These are phyloP conservation scores for Tolypocladium tropicale DNA, from an alignment of 2,329 filamentous ascomycete species.

Conservation along the genomic window DNA sequence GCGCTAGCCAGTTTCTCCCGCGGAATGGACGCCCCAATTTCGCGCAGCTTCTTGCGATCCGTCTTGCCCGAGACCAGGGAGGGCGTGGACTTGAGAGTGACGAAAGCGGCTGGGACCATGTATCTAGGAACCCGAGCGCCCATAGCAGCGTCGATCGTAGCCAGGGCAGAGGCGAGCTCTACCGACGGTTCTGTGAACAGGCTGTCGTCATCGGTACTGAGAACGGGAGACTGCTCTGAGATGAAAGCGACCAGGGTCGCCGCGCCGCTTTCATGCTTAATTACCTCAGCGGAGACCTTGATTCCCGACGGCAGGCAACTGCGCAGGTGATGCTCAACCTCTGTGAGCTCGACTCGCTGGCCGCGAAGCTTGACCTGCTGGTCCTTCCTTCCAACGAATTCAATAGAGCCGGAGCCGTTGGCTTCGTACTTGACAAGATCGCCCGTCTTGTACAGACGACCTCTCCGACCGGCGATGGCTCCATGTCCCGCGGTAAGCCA, in stretches of 20 bases:
- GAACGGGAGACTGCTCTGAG: constrained; percentile 13
- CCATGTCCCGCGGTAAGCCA: constrained; percentile 36
- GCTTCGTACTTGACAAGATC: constrained; percentile 45
- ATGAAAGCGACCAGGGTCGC: constrained; percentile 37
- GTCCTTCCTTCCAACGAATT: constrained; percentile 54
- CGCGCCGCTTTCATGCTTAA: constrained; percentile 32
- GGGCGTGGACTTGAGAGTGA: constrained; percentile 34
- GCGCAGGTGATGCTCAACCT: constrained; percentile 39
- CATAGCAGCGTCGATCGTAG: constrained; percentile 19
- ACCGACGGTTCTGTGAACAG: constrained; percentile 19
- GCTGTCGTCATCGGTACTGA: constrained; percentile 5
- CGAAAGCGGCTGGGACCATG: constrained; percentile 38
- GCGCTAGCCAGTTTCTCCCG: constrained; percentile 27
- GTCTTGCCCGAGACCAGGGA: constrained; percentile 38
- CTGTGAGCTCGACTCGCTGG: constrained; percentile 50
- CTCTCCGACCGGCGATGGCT: constrained; percentile 22
- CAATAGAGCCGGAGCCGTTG: constrained; percentile 42
- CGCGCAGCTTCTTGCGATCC: constrained; percentile 36
- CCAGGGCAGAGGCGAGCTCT: constrained; percentile 19
- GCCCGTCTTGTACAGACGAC: constrained; percentile 48
- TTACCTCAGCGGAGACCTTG: constrained; percentile 37
- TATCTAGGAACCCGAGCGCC: constrained; percentile 28
- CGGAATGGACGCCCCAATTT: constrained; percentile 30
- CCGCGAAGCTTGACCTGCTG: constrained; percentile 60
- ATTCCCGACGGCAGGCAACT: constrained; percentile 30